Evolutionary conservation across 495 filamentous ascomycete genomes (phyloP).

Genomic region (Gamarada debralockiae): DNA sequence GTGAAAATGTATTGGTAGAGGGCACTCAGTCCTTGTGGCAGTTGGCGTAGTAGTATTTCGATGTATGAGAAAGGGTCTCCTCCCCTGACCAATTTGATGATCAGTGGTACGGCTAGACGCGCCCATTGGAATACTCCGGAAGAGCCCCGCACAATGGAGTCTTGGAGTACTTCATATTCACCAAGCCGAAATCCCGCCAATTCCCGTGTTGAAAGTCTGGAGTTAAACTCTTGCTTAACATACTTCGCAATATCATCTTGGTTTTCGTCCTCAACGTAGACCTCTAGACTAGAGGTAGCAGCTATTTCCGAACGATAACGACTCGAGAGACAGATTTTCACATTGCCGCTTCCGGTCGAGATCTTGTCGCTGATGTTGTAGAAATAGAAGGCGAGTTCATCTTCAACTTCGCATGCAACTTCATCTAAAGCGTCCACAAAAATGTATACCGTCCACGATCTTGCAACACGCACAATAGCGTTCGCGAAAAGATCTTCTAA

Average conservation of each 20-base stretch:
- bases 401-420: conserved; percentile 27
- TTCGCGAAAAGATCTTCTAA: conserved; percentile 1
- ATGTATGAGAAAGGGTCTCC: conserved; percentile 15
- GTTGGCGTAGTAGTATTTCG: conserved; percentile 10
- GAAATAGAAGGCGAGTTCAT: conserved; percentile 20
- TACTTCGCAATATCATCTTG: conserved; percentile 26
- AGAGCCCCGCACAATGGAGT: conserved; percentile 23
- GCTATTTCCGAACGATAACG: conserved; percentile 30
- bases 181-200: no score
- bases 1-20: conserved; percentile 29
- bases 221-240: conserved; percentile 8
- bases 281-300: conserved; percentile 15
- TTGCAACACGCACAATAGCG: not conserved
- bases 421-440: conserved; percentile 32
- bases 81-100: conserved; percentile 12
- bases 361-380: conserved; percentile 10
- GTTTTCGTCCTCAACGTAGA: conserved; percentile 30
- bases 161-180: no score
- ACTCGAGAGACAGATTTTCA: conserved; percentile 34
- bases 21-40: conserved; percentile 20
- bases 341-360: not conserved
- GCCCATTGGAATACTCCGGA: conserved; percentile 33
- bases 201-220: no score
- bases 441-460: conserved; percentile 5
- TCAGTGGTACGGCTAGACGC: conserved; percentile 21